Percentiles rank a stretch among this genome's conserved stretches.
Evolutionary conservation across 2,329 filamentous ascomycete genomes (phyloP).

Genomic region (Trichoderma breve): DNA sequence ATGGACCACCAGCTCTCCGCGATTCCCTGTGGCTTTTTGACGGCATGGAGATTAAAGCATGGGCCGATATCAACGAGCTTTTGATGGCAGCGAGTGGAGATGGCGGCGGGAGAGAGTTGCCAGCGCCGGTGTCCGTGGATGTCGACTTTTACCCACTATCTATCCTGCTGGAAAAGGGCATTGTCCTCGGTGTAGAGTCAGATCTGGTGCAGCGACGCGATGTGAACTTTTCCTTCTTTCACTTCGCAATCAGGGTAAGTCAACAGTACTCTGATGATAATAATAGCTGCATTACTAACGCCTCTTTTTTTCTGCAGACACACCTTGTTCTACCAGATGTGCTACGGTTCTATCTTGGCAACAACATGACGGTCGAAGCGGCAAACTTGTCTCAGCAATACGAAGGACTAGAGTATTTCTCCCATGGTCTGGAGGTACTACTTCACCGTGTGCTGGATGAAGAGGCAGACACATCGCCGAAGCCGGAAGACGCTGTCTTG

Average conservation of each 20-base stretch:
- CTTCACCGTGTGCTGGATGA: constrained; percentile 92
- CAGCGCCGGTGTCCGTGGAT: constrained; percentile 70
- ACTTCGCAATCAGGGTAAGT: constrained; percentile 81
- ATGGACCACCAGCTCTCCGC: constrained; percentile 54
- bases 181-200: constrained; percentile 85
- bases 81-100: constrained; percentile 68
- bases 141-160: constrained; percentile 97
- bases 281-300: background rate
- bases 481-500: constrained; percentile 62
- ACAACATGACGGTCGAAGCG: constrained; percentile 76
- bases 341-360: constrained; percentile 72
- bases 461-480: constrained; percentile 73
- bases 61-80: constrained; percentile 85
- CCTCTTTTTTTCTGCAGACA: constrained; percentile 53
- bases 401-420: constrained; percentile 83
- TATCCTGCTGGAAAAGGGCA: constrained; percentile 81
- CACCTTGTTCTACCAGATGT: constrained; percentile 90
- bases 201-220: constrained; percentile 92
- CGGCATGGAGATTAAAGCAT: constrained; percentile 78
- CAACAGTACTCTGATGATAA: background rate
- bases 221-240: constrained; percentile 84
- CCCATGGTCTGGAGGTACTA: constrained; percentile 87
- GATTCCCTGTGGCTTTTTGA: constrained; percentile 97
- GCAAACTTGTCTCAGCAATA: constrained; percentile 82
- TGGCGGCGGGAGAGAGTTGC: constrained; percentile 64